Evolutionary conservation across 2,329 filamentous ascomycete species (phyloP), one percentile per base, ranked within the genome.

Genomic region (Microsporum audouinii): DNA sequence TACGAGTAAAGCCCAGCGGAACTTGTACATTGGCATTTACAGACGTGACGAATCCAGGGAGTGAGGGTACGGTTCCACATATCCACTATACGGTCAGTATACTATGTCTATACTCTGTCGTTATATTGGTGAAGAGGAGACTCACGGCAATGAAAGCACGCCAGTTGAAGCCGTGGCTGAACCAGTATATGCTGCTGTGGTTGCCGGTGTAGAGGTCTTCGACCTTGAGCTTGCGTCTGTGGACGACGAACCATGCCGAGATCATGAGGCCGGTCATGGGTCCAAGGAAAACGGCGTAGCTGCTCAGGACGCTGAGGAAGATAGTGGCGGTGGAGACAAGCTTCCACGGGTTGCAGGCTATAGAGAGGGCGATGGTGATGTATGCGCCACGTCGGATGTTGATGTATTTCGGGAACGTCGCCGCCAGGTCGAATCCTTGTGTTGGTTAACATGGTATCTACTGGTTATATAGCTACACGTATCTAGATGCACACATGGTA

Each of bases 361-460:
- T 61, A 5, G 64, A 65, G 6, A 65, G 10, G 31, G 63, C 8
- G 31, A 63, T 43, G 12, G 61, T 62, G 57, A 82, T 70, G 63
- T 80, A 80, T 1, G 76, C 75, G 1, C 82, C 82, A 3, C 82
- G 77, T 3, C 81, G 73, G 64, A 84, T 83, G 66, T 82, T 82
- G 69, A 84, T 76, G 65, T 78, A 83, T 45, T 72, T 73, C 0
- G 81, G 80, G 64, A 79, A 76, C 0, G 84, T 67, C 3, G 77
- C 80, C 0, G 80, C 76, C 57, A 83, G 70, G 66, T 84, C 82
- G 72, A 84, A 83, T 12, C 79, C 82, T 63, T 34, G 39, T n/a
- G 23, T 57, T 31, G 29, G 33, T 33, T 43, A 43, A 27, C 8
- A 8, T 31, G 10, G 17, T 3, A n/a, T 12, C 14, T 57, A 23